Base-by-base conservation (phyloP, 768 basidiomycete genomes). In the Termitomyces titanicus region DNA sequence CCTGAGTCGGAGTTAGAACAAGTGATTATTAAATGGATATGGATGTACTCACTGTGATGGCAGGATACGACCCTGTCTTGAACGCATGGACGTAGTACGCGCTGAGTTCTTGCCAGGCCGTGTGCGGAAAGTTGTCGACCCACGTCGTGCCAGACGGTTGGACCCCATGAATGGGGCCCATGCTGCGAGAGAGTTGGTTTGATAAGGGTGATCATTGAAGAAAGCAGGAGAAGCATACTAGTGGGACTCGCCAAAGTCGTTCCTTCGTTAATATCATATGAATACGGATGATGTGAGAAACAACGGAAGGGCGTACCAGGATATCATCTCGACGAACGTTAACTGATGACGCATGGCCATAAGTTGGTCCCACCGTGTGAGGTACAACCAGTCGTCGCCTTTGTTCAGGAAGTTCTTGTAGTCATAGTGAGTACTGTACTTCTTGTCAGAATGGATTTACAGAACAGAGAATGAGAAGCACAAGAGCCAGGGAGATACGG, bases 161-260 rank as follows among this genome's bases (percentile, higher is more conserved):
- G 12, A 68, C 70, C 4, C 75, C 81, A 46, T 81, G 79, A 62
- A 87, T 73, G 4, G 87, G 84, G 11, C 86, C 85, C 62, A 75
- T 74, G 70, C 79, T 81, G 53, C 11, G 27, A 39, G 27, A 39
- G n/a, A 31, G 27, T 12, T 11, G 7, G 27, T 1, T 44, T 31
- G 34, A 33, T 24, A 24, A 11, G 31, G n/a, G 10, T n/a, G 3
- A 33, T 17, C 18, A 11, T 17, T n/a, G 22, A 22, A 5, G 3
- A 13, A 13, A 46, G 11, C 17, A 25, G 24, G 25, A 40, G 11
- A 29, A 17, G 61, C 74, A 47, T 62, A 80, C 78, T 92, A 89
- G 63, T 85, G 80, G 0, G 86, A 86, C 72, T 92, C 89, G 60
- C 88, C 88, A 59, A 77, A 90, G 65, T 90, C 86, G 70, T 92